Percentiles rank a stretch among this genome's conserved stretches.
Conservation (phyloP, 495 filamentous ascomycete species). For the Penicillium paxilli region DNA sequence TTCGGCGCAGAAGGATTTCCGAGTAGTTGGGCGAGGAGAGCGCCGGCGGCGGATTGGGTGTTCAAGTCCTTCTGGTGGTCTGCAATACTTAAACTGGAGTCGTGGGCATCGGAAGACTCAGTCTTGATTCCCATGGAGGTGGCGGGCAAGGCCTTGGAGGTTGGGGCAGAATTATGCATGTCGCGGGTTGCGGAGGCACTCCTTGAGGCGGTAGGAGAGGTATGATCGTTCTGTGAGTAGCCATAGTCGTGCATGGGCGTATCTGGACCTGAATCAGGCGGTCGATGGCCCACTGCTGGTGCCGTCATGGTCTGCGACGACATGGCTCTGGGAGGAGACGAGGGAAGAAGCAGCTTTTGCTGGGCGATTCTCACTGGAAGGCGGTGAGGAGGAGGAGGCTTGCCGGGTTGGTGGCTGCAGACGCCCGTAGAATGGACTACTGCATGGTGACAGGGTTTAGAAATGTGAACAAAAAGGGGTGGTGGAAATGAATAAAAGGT, state of each 20-base stretch:
- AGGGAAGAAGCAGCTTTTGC: slow-evolving; percentile 31
- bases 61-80: slow-evolving; percentile 20
- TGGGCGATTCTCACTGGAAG: slow-evolving; percentile 33
- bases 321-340: slow-evolving; percentile 43
- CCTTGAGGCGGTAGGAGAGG: slow-evolving; percentile 35
- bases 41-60: slow-evolving; percentile 44
- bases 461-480: too few relatives aligned
- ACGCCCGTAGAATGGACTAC: slow-evolving; percentile 15
- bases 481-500: too few relatives aligned
- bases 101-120: slow-evolving; percentile 25
- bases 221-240: slow-evolving; percentile 31
- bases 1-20: slow-evolving; percentile 30
- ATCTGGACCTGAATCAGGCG: slow-evolving; percentile 46
- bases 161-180: slow-evolving; percentile 47
- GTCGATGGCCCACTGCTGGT: slow-evolving; percentile 53
- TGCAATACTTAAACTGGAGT: slow-evolving; percentile 8
- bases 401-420: slow-evolving; percentile 28
- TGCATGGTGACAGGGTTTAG: not conserved
- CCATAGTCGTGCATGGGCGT: slow-evolving; percentile 45
- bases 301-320: slow-evolving; percentile 60
- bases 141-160: slow-evolving; percentile 33
- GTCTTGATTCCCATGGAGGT: slow-evolving; percentile 37
- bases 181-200: slow-evolving; percentile 49
- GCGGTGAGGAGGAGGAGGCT: slow-evolving; percentile 31
- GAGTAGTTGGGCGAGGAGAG: slow-evolving; percentile 45